Evolutionary conservation across 2,329 filamentous ascomycete genomes (phyloP).

Genomic region (Chalaropsis ovoidea): DNA sequence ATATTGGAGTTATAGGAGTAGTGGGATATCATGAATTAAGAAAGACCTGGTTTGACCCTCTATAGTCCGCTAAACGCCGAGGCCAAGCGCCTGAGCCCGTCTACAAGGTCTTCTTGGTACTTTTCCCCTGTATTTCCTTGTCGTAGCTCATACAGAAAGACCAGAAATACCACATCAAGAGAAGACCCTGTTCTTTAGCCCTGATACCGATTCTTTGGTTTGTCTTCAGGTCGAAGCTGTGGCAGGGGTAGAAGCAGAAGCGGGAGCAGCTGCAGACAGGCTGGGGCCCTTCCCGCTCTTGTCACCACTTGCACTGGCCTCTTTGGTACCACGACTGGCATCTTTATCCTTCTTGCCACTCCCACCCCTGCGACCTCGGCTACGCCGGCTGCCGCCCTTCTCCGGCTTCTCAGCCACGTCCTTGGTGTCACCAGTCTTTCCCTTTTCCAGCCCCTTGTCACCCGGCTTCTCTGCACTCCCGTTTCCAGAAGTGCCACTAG

Average conservation of each 20-base stretch:
- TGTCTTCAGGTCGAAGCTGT: neutral
- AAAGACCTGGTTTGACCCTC: neutral
- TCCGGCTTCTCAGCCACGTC: slow-evolving; percentile 27
- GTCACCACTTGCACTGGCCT: slow-evolving; percentile 26
- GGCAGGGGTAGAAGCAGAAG: neutral
- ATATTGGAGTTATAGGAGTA: neutral
- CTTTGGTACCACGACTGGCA: slow-evolving; percentile 22
- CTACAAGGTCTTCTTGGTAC: neutral
- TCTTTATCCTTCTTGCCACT: slow-evolving; percentile 22
- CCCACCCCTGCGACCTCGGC: slow-evolving; percentile 27
- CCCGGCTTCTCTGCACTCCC: neutral
- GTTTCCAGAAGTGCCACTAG: slow-evolving; percentile 15
- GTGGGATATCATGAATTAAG: neutral
- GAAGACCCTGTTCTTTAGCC: neutral
- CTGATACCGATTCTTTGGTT: neutral
- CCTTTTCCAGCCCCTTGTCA: neutral
- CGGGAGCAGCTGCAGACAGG: neutral
- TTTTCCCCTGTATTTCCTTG: neutral
- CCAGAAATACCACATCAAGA: neutral
- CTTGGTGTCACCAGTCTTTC: slow-evolving; percentile 21
- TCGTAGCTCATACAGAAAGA: neutral
- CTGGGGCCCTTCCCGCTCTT: slow-evolving; percentile 23
- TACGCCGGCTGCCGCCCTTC: slow-evolving; percentile 29
- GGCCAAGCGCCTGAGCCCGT: neutral
- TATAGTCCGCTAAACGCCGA: neutral